Evolutionary conservation across 2,329 filamentous ascomycete genomes (phyloP).

Genomic region (Penicillium corylophilum): DNA sequence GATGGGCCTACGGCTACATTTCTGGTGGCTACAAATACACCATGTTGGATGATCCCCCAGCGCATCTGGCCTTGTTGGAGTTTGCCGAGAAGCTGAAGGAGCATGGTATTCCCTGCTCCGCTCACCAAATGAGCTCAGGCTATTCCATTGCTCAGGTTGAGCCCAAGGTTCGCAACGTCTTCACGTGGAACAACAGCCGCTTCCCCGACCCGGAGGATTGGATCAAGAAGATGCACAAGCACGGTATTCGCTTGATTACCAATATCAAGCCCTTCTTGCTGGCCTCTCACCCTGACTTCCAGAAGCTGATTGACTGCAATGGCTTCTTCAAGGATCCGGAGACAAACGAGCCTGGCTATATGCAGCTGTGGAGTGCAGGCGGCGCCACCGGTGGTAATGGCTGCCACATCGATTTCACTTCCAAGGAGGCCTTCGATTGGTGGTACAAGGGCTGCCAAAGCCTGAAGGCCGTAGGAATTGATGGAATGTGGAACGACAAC

Average conservation of each 20-base stretch:
- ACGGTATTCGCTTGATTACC: slow-evolving; percentile 66
- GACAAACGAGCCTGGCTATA: slow-evolving; percentile 54
- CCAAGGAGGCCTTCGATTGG: slow-evolving; percentile 64
- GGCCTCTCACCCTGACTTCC: slow-evolving; percentile 64
- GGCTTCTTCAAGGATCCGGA: slow-evolving; percentile 64
- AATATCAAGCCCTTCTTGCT: slow-evolving; percentile 75
- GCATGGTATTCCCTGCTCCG: slow-evolving; percentile 68
- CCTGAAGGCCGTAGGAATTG: slow-evolving; percentile 63
- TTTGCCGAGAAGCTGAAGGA: slow-evolving; percentile 62
- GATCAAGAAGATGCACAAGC: slow-evolving; percentile 60
- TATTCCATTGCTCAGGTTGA: slow-evolving; percentile 67
- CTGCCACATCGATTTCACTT: slow-evolving; percentile 72
- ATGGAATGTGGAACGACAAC: slow-evolving; percentile 78
- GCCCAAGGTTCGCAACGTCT: slow-evolving; percentile 70
- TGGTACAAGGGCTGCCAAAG: slow-evolving; percentile 68
- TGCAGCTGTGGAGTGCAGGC: slow-evolving; percentile 70
- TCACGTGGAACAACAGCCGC: slow-evolving; percentile 68
- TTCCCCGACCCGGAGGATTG: slow-evolving; percentile 68
- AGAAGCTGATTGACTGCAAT: slow-evolving; percentile 56
- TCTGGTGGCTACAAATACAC: slow-evolving; percentile 66
- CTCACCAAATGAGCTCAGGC: slow-evolving; percentile 70
- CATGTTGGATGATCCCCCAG: slow-evolving; percentile 57
- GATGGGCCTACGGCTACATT: slow-evolving; percentile 73
- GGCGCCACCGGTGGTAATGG: slow-evolving; percentile 69
- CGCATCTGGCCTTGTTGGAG: slow-evolving; percentile 57